A percentile compares a stretch with the other conserved stretches of the same genome.
These are phyloP conservation scores for Pisolithus marmoratus DNA, from an alignment of 768 basidiomycete species.

Conservation along the genomic window DNA sequence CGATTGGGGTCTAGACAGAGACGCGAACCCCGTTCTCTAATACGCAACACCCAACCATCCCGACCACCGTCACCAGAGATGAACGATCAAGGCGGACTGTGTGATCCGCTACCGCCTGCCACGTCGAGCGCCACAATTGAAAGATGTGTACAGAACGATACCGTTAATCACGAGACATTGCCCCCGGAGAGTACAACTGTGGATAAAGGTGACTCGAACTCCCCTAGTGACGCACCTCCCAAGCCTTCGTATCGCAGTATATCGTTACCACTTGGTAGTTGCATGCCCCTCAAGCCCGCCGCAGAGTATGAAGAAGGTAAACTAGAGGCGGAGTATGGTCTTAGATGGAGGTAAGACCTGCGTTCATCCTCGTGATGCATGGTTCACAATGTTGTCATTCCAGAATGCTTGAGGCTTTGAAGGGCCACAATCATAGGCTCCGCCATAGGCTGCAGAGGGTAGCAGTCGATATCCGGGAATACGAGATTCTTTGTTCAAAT, in stretches of 20 bases:
- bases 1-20: conserved; percentile 8
- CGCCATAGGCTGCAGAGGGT: conserved; percentile 66
- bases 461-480: conserved; percentile 57
- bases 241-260: conserved; percentile 22
- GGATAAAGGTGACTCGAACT: background rate
- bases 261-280: conserved; percentile 30
- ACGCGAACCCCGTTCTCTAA: conserved; percentile 24
- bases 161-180: conserved; percentile 5
- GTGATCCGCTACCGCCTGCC: conserved; percentile 5
- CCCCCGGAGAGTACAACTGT: background rate
- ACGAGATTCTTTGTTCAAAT: conserved; percentile 52
- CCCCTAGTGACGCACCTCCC: background rate
- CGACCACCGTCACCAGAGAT: conserved; percentile 11
- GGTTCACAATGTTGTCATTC: background rate
- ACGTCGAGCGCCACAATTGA: conserved; percentile 2
- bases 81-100: conserved; percentile 3
- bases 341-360: conserved; percentile 20
- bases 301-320: conserved; percentile 43
- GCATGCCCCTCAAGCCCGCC: conserved; percentile 30
- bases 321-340: conserved; percentile 51
- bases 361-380: background rate
- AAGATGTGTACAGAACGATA: background rate
- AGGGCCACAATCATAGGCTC: conserved; percentile 58
- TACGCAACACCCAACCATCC: conserved; percentile 15
- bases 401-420: conserved; percentile 58